Base-by-base conservation (phyloP, 2,329 filamentous ascomycete genomes). In the Fusarium marasasianum region DNA sequence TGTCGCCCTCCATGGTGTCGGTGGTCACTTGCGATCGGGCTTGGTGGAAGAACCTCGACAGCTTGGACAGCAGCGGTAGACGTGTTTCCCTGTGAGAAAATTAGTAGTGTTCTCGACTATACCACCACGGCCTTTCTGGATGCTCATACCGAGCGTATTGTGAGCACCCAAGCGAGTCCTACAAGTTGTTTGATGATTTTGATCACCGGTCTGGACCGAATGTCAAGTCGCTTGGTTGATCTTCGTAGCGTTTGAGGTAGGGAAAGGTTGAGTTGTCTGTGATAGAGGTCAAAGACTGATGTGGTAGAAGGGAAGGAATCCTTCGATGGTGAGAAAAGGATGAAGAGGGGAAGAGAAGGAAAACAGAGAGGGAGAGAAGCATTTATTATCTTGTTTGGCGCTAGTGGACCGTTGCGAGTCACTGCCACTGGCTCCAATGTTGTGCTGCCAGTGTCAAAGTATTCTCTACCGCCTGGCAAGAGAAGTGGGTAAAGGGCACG, bases 121-220 rank as follows among this genome's bases (percentile, higher is more conserved):
- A 29, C 0, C 6, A 17, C n/a, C 15, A 26, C 17, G 8, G 24
- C 8, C 44, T 29, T 29, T 47, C 1, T 29, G 24, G 8, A 47
- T 5, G 44, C 29, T 22, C 44, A 4, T 0, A 47, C 44, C 12
- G 18, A 3, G 12, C 2, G 0, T 47, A 0, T 14, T 0, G 24
- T 47, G 24, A 47, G 12, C 44, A 14, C 24, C 8, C 5, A 3
- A 47, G 12, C 12, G 18, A 20, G 24, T 10, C 4, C 24, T 6
- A 6, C 5, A 18, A 12, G 11, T 9, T 14, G 17, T 20, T 45
- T 26, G 12, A 20, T 4, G 24, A 9, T 20, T 7, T 1, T 4
- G 12, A 7, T 26, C 12, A 20, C 12, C 5, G 0, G 5, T 20
- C 4, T 26, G 18, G 5, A 29, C 12, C 12, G 4, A 47, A 15